Evolutionary conservation across 148 eudicot genomes (phyloP).

Genomic region (Rhododendron ovatum): DNA sequence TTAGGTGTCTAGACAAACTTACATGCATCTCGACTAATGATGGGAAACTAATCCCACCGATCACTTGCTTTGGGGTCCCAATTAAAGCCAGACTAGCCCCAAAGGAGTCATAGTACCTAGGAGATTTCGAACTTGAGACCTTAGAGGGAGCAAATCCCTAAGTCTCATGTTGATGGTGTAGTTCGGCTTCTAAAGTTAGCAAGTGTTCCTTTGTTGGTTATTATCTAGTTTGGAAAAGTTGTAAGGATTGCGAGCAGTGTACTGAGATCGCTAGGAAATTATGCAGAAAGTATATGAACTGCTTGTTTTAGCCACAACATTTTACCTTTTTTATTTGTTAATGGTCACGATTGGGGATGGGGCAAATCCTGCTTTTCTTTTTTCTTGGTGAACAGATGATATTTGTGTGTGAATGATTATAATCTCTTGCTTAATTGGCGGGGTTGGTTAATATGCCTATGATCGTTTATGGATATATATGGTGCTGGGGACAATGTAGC

Average conservation of each 20-base stretch:
- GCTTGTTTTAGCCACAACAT: neutral
- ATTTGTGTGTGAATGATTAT: neutral
- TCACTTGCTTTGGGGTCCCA: no score
- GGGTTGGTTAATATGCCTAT: neutral
- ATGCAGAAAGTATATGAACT: neutral
- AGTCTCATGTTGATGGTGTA: neutral
- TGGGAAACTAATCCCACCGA: no score
- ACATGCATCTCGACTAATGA: no score
- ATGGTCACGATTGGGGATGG: neutral
- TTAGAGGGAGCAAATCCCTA: no score
- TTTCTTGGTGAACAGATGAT: neutral
- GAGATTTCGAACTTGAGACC: no score
- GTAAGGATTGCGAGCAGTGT: neutral
- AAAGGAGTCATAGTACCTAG: no score
- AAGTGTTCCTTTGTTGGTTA: neutral
- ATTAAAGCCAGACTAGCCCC: no score
- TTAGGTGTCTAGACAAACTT: no score
- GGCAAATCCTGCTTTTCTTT: neutral
- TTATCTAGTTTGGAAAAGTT: neutral
- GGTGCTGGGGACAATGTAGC: neutral
- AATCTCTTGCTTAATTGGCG: neutral
- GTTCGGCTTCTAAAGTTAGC: neutral
- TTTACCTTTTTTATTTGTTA: neutral
- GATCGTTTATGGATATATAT: neutral
- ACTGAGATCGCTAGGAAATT: neutral